Percentiles rank a stretch among this genome's conserved stretches.
These are phyloP conservation scores for Camelina neglecta DNA, from an alignment of 345 rosid genomes.

Conservation along the genomic window DNA sequence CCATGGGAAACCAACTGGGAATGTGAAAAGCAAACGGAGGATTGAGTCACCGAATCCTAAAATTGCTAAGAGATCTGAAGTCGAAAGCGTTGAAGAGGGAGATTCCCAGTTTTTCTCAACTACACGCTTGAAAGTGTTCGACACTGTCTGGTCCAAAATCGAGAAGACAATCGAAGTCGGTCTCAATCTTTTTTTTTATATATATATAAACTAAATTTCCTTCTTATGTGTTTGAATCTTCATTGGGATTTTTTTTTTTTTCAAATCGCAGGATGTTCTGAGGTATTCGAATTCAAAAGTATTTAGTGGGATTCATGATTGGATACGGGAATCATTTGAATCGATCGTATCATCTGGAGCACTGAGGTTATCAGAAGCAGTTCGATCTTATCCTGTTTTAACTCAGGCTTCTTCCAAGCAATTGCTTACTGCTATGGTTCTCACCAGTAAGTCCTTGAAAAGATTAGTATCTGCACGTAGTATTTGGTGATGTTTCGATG, in stretches of 20 bases:
- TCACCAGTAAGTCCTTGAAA: conserved; percentile 70
- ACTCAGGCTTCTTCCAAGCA: conserved; percentile 65
- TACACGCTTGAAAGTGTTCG: conserved; percentile 59
- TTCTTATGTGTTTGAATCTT: conserved; percentile 4
- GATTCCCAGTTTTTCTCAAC: conserved; percentile 38
- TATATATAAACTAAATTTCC: not conserved
- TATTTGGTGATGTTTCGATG: conserved; percentile 1
- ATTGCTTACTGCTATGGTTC: conserved; percentile 71
- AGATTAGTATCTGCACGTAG: conserved; percentile 2
- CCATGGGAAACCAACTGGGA: conserved; percentile 47
- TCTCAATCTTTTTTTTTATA: conserved; percentile 8
- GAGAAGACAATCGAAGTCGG: conserved; percentile 61
- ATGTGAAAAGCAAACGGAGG: conserved; percentile 54
- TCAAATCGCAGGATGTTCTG: conserved; percentile 61
- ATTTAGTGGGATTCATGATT: conserved; percentile 64
- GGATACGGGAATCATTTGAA: conserved; percentile 73
- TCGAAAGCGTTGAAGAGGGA: conserved; percentile 39
- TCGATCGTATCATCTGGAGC: conserved; percentile 52
- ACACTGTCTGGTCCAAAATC: conserved; percentile 70
- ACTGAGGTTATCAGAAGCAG: conserved; percentile 54
- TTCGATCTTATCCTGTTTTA: conserved; percentile 63
- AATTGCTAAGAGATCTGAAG: conserved; percentile 40
- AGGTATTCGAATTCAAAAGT: conserved; percentile 54
- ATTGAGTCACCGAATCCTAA: conserved; percentile 55
- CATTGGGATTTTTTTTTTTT: not conserved